phyloP scores from a whole-genome alignment of 305 asterid genomes.

The Fraxinus dipetala region DNA sequence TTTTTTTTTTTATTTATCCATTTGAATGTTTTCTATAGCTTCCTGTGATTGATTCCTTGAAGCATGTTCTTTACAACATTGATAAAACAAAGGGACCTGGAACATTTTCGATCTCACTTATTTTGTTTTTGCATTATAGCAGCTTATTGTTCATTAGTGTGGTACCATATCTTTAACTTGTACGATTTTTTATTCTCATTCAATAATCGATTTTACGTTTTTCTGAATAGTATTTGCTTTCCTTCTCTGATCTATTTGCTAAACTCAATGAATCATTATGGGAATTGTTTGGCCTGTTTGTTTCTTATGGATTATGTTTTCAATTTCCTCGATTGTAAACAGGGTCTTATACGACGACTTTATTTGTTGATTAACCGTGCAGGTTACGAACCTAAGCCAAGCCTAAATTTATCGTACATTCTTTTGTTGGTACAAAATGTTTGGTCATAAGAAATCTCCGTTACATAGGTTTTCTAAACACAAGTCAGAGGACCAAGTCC shows the following conservation, averaged over 20 bases:
- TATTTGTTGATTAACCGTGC: slow-evolving; percentile 17
- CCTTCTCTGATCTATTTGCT: not conserved
- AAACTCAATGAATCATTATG: not conserved
- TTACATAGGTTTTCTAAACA: slow-evolving; percentile 47
- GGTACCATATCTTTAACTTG: not conserved
- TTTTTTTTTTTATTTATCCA: too few relatives aligned
- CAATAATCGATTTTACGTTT: not conserved
- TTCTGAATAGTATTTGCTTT: not conserved
- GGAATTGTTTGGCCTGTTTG: not conserved
- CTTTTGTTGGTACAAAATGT: slow-evolving; percentile 43
- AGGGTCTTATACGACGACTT: not conserved
- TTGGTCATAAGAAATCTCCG: slow-evolving; percentile 60
- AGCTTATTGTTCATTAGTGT: not conserved
- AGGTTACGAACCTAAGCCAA: not conserved
- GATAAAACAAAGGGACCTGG: not conserved
- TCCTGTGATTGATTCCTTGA: not conserved
- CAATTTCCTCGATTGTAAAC: not conserved
- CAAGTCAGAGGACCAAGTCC: slow-evolving; percentile 32
- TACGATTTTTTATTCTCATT: not conserved
- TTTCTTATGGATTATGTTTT: not conserved
- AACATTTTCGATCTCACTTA: not conserved
- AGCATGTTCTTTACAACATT: not conserved
- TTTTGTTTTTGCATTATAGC: not conserved
- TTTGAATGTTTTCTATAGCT: not conserved
- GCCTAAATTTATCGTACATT: slow-evolving; percentile 18